Evolutionary conservation across 2,329 filamentous ascomycete species (phyloP).

Genomic region (Verticillium nubilum): DNA sequence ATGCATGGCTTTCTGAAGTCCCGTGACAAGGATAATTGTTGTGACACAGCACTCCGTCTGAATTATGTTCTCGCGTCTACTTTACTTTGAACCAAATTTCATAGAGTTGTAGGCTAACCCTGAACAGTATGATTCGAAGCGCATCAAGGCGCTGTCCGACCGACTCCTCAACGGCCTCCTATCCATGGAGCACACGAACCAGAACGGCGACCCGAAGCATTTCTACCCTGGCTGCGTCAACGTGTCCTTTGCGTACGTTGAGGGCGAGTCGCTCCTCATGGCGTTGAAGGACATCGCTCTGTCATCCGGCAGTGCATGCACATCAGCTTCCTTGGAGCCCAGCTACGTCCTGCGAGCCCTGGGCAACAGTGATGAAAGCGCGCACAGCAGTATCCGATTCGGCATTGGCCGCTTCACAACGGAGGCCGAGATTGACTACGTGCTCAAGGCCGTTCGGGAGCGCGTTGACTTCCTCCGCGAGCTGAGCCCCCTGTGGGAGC

Average conservation of each 20-base stretch:
- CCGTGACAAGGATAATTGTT: constrained; percentile 56
- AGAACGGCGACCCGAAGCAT: constrained; percentile 77
- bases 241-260: constrained; percentile 96
- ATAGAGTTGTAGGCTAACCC: constrained; percentile 1
- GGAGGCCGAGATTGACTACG: constrained; percentile 92
- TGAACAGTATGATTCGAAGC: constrained; percentile 79
- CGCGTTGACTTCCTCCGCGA: constrained; percentile 90
- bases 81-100: background rate
- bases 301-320: constrained; percentile 94
- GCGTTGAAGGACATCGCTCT: constrained; percentile 96
- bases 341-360: constrained; percentile 93
- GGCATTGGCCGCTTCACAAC: constrained; percentile 97
- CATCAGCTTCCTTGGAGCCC: constrained; percentile 91
- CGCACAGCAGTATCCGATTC: constrained; percentile 96
- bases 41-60: constrained; percentile 67
- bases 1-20: constrained; percentile 89
- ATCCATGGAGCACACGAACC: constrained; percentile 81
- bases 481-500: constrained; percentile 92
- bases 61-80: constrained; percentile 15
- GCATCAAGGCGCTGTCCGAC: constrained; percentile 77
- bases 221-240: constrained; percentile 98
- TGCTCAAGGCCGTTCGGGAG: constrained; percentile 87
- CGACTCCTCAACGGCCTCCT: constrained; percentile 78
- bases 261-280: constrained; percentile 97
- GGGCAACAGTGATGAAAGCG: constrained; percentile 94